Base-by-base conservation (phyloP, 164 flowering plant genomes). In the Tinospora cordifolia region DNA sequence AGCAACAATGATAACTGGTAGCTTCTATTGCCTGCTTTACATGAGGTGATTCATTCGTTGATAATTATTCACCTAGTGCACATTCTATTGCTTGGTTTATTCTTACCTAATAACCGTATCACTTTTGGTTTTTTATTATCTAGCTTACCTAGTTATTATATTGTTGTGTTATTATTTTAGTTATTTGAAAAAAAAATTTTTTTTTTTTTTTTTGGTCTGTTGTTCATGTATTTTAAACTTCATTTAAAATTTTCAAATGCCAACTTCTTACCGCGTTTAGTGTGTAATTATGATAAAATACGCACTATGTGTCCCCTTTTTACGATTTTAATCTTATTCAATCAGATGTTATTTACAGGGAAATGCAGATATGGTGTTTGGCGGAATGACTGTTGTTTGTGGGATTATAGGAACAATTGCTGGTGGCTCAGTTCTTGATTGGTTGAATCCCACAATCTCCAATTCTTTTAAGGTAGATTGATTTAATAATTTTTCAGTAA, bases 321-420 rank as follows among this genome's bases (percentile, higher is more conserved):
- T 7, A 15, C 19, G 59, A 2, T 51, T 51, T 14, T 51, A 17
- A 34, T n/a, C 26, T 73, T 24, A 36, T 12, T 71, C 63, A 63
- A 17, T 58, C 40, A 25, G 7, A 14, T 5, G 62, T 19, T 66
- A 67, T 78, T 79, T 27, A 73, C 78, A 93, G 98, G 79, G 44
- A 13, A 82, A 87, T 80, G 93, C 98, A 47, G 98, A 93, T 78
- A 26, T 87, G 85, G 41, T 85, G 41, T 91, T 93, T 77, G 98
- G 98, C 72, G 98, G 88, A 39, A 71, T 93, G 41, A 93, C 98
- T 60, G 74, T 90, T 74, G 79, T 87, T 9, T 86, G 96, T 69
- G 98, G 98, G 63, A 85, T 93, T 47, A 4, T 88, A n/a, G 98
- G 98, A 75, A 87, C 98, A 30, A 34, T 93, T 68, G 83, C 88